Conservation (phyloP, 257 asterid genomes). For the Cruciata laevipes region DNA sequence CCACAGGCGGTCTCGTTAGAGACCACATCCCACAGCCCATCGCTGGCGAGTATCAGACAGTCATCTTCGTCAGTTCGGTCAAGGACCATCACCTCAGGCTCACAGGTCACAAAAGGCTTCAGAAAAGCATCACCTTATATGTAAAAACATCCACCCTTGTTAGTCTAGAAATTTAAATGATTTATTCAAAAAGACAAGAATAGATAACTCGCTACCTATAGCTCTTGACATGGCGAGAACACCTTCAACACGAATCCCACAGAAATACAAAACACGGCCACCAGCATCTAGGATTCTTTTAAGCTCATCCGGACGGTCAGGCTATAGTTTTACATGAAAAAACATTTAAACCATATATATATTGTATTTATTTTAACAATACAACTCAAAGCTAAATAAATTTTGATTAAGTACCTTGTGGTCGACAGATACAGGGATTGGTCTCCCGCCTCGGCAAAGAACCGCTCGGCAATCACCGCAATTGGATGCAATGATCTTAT, state of each 20-base stretch:
- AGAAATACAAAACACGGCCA: too few relatives aligned
- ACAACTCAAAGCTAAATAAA: too few relatives aligned
- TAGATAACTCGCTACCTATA: conserved; percentile 33
- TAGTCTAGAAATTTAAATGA: not conserved
- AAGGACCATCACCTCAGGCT: conserved; percentile 65
- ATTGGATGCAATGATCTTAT: conserved; percentile 51
- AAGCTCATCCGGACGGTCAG: conserved; percentile 77
- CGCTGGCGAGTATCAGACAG: conserved; percentile 66
- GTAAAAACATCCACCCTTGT: not conserved
- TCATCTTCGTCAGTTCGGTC: conserved; percentile 54
- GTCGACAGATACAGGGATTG: conserved; percentile 58
- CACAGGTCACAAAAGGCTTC: conserved; percentile 66
- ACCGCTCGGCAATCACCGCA: conserved; percentile 84
- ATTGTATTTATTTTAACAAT: too few relatives aligned
- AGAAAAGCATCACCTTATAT: conserved; percentile 55
- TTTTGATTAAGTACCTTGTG: conserved; percentile 40
- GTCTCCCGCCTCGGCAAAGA: conserved; percentile 63
- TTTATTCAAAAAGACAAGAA: not conserved
- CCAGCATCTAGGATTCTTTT: conserved; percentile 66
- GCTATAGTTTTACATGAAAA: conserved; percentile 26
- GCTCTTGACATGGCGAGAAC: conserved; percentile 91
- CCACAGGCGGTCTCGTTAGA: conserved; percentile 66
- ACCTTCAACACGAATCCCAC: conserved; percentile 68
- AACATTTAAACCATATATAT: too few relatives aligned
- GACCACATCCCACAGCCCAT: conserved; percentile 85